These are phyloP conservation scores for Helicostylum pulchrum DNA, from an alignment of 192 early-diverging fungal genomes.

Conservation along the genomic window DNA sequence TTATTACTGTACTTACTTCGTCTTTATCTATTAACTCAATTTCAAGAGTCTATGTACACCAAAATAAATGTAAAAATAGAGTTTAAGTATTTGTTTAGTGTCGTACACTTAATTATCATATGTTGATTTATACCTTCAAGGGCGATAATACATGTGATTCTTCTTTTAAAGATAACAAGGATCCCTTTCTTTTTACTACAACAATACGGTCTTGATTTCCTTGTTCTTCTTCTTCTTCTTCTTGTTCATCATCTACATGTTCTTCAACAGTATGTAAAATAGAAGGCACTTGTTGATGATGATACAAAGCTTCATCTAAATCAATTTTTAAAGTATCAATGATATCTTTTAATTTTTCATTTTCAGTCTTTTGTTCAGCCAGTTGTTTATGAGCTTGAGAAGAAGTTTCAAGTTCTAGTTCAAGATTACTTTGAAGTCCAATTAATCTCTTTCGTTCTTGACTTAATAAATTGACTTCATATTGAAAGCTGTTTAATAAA, in stretches of 20 bases:
- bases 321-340: conserved; percentile 42
- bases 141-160: conserved; percentile 3
- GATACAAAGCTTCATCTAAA: conserved; percentile 35
- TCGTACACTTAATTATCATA: neutral
- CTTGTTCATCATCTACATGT: neutral
- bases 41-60: conserved; percentile 25
- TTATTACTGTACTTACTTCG: conserved; percentile 4
- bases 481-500: conserved; percentile 28
- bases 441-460: conserved; percentile 38
- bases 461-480: conserved; percentile 26
- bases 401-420: conserved; percentile 29
- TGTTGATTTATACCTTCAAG: neutral
- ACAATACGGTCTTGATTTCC: no score
- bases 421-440: conserved; percentile 24
- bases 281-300: neutral
- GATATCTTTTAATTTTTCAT: conserved; percentile 34
- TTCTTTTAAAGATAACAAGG: neutral
- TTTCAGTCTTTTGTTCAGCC: conserved; percentile 39
- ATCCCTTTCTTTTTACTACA: neutral
- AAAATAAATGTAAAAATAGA: conserved; percentile 2
- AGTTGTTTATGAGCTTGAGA: conserved; percentile 34
- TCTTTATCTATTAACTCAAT: conserved; percentile 19
- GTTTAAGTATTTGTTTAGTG: neutral
- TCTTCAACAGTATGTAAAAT: neutral
- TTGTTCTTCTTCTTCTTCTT: neutral